Evolutionary conservation across 139 green algal species (phyloP).

Genomic region (Monoraphidium neglectum): DNA sequence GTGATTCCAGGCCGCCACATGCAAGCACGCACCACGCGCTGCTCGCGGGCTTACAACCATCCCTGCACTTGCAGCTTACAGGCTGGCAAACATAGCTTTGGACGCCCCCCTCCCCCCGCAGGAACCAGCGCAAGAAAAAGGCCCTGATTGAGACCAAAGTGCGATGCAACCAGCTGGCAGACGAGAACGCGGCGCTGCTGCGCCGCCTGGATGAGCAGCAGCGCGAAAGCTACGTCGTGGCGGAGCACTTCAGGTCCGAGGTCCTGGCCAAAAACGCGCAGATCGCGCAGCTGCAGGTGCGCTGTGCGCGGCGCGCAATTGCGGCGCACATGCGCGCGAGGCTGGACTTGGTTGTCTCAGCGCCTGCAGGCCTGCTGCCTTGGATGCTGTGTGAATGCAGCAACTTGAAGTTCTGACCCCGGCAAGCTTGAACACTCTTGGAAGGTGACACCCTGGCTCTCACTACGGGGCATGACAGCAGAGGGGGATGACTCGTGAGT

Average conservation of each 20-base stretch:
- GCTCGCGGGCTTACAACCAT: not conserved
- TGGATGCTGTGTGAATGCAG: too few species aligned
- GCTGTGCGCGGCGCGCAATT: too few species aligned
- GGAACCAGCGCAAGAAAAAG: slow-evolving; percentile 78
- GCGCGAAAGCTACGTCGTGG: slow-evolving; percentile 71
- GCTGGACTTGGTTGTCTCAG: too few species aligned
- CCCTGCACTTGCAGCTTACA: not conserved
- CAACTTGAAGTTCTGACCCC: too few species aligned
- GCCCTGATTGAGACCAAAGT: slow-evolving; percentile 61
- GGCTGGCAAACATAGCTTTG: not conserved
- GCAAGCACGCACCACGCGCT: not conserved
- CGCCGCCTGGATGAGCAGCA: slow-evolving; percentile 59
- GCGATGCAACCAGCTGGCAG: slow-evolving; percentile 50
- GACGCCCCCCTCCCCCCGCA: slow-evolving; percentile 26
- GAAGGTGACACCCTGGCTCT: not conserved
- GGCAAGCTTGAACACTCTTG: not conserved
- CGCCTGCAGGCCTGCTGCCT: too few species aligned
- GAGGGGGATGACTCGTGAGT: too few species aligned
- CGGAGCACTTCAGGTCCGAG: slow-evolving; percentile 70
- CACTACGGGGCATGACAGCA: too few species aligned
- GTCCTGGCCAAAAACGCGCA: slow-evolving; percentile 63
- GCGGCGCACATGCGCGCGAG: too few species aligned
- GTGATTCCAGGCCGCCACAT: not conserved
- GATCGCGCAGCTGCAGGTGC: slow-evolving; percentile 54
- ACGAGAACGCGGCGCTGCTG: slow-evolving; percentile 66